These are phyloP conservation scores for Diaporthe destruens DNA, from an alignment of 2,329 filamentous ascomycete genomes.

Conservation along the genomic window DNA sequence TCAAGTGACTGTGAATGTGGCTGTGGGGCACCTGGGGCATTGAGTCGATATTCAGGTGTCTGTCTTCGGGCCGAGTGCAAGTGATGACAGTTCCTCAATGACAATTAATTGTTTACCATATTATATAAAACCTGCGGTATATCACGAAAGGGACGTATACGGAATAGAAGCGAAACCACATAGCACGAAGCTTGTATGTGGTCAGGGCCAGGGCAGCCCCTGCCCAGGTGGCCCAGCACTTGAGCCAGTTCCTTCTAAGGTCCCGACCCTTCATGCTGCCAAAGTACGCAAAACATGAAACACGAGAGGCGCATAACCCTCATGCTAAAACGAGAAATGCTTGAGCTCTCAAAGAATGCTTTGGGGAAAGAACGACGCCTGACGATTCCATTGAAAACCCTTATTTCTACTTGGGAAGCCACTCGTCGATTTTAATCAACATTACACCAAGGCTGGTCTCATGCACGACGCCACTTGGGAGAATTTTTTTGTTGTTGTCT, in stretches of 20 bases:
- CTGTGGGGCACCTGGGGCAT: neutral
- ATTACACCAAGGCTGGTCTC: no score
- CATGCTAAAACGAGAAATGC: neutral
- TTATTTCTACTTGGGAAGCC: neutral
- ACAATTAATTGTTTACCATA: neutral
- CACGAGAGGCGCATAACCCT: neutral
- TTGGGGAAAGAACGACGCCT: neutral
- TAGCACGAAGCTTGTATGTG: no score
- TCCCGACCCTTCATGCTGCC: neutral
- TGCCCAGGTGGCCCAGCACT: no score
- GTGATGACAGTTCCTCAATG: neutral
- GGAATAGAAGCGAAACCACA: no score
- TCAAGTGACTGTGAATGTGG: neutral
- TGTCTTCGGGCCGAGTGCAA: neutral
- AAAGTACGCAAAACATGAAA: neutral
- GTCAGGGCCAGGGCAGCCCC: no score
- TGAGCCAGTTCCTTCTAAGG: no score
- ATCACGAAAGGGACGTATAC: no score
- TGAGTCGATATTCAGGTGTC: no score
- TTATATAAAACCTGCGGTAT: neutral
- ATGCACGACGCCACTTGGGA: no score
- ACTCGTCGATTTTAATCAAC: no score
- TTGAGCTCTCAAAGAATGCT: neutral
- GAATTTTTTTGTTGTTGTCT: no score
- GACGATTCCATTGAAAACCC: neutral